Conservation (phyloP, 2,329 filamentous ascomycete species). For the Curvularia sp. region DNA sequence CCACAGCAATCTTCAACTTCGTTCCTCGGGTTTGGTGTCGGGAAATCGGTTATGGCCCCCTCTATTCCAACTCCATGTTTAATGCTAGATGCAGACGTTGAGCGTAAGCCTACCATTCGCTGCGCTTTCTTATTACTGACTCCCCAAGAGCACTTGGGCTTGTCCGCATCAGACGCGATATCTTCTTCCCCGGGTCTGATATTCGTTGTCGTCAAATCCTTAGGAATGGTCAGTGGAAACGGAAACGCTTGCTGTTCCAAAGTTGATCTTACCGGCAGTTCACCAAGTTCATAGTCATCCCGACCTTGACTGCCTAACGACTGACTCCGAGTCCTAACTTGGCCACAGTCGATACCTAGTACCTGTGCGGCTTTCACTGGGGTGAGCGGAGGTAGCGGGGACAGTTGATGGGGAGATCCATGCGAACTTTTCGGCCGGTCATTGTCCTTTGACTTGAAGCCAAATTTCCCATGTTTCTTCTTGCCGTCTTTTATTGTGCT, state of each 20-base stretch:
- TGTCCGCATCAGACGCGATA: conserved; percentile 13
- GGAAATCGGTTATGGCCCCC: not conserved
- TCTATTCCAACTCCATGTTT: conserved; percentile 12
- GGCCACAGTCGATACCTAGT: conserved; percentile 23
- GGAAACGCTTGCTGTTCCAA: conserved; percentile 11
- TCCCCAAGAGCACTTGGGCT: conserved; percentile 16
- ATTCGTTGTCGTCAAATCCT: conserved; percentile 11
- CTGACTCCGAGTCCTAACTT: conserved; percentile 3
- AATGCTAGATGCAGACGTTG: conserved; percentile 12
- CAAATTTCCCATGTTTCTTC: conserved; percentile 30
- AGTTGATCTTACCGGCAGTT: conserved; percentile 11
- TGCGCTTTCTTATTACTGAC: conserved; percentile 22
- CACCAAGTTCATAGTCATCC: conserved; percentile 11
- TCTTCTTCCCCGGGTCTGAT: conserved; percentile 23
- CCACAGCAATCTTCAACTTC: conserved; percentile 16
- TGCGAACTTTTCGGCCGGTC: conserved; percentile 17
- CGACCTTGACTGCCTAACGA: conserved; percentile 2
- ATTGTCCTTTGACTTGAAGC: conserved; percentile 23
- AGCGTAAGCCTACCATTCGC: conserved; percentile 23
- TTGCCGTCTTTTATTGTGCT: conserved; percentile 15
- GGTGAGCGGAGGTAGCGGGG: conserved; percentile 29
- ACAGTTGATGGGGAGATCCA: conserved; percentile 8
- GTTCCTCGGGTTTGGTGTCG: conserved; percentile 2
- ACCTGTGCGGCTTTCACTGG: conserved; percentile 34
- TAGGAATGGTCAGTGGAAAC: conserved; percentile 7